Evolutionary conservation across 2,329 filamentous ascomycete species (phyloP), one percentile per base, ranked within the genome.

Genomic region (Calonectria leucothoes): DNA sequence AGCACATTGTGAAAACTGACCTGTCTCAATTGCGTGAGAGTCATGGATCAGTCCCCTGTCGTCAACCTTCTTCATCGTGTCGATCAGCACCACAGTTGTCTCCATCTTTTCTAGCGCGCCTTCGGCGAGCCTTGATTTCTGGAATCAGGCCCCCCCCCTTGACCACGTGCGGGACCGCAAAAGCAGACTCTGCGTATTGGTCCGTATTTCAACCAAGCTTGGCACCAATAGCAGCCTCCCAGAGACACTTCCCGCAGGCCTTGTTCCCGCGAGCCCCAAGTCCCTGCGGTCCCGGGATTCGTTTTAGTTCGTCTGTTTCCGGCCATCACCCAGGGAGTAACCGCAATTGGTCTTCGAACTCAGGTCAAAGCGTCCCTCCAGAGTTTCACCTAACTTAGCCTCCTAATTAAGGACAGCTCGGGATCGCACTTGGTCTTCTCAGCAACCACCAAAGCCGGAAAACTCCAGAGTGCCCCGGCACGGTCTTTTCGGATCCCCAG

Each of bases 301-400:
- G 33, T 67, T 65, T 35, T 51, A 65, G 69, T 66, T 71, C 59
- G 51, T 69, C 71, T 73, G 57, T 65, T 66, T 66, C 48, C 69
- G 52, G 55, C 63, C 51, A 31, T 70, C 55, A 52, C 20, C 68
- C 75, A 61, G 55, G 23, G 33, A 61, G 55, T 59, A 71, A 35
- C 69, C 68, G 52, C 29, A 70, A 65, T 66, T 37, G 66, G 69
- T 55, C 48, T n/a, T 71, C 59, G 29, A 55, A 33, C 61, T 51
- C 25, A 31, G 72, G 78, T 78, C 78, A 78, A 76, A 79, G 78
- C 78, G 78, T 39, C 66, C 63, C 48, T 77, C 71, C 63, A 70
- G 63, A 73, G 78, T 79, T 79, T 79, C 78, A 79, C 70, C 75
- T 80, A 76, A 69, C 35, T 76, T 80, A 80, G 78, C 73, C 72